A percentile compares a stretch with the other conserved stretches of the same genome.
phyloP scores from a whole-genome alignment of 2,329 filamentous ascomycete species.

The Incumbomyces delicatus region DNA sequence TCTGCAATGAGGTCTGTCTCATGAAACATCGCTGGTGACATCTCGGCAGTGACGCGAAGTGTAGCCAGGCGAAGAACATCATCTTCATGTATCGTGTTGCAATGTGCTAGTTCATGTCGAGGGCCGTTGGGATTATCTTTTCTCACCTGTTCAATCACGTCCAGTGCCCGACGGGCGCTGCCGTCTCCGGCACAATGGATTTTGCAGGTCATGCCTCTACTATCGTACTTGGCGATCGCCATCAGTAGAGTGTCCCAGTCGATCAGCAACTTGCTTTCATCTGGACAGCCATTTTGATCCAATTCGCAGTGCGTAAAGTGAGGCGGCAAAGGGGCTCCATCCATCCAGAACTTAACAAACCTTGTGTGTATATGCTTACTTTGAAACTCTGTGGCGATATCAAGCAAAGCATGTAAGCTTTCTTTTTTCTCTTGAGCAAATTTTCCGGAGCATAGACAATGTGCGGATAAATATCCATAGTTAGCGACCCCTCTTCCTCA shows the following conservation, averaged over 20 bases:
- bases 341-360: constrained; percentile 21
- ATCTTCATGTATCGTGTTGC: constrained; percentile 8
- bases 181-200: constrained; percentile 27
- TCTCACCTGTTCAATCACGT: constrained; percentile 23
- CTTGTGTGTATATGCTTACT: constrained; percentile 11
- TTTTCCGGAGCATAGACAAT: constrained; percentile 10
- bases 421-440: constrained; percentile 6
- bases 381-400: constrained; percentile 8
- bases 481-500: constrained; percentile 8
- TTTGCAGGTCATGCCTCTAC: constrained; percentile 26
- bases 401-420: constrained; percentile 8
- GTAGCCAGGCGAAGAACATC: constrained; percentile 8
- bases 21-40: constrained; percentile 11
- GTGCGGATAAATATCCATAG: constrained; percentile 11
- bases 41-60: constrained; percentile 11
- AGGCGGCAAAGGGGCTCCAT: constrained; percentile 13
- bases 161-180: constrained; percentile 23
- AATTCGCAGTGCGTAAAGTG: constrained; percentile 21
- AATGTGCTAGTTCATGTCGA: constrained; percentile 23
- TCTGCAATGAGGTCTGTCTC: constrained; percentile 5
- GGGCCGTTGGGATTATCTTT: constrained; percentile 22
- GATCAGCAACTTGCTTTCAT: constrained; percentile 18
- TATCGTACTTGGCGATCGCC: constrained; percentile 24
- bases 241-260: constrained; percentile 15
- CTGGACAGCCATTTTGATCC: constrained; percentile 20